Evolutionary conservation across 495 filamentous ascomycete species (phyloP), one percentile per base, ranked within the genome.

Genomic region (Platismatia glauca): DNA sequence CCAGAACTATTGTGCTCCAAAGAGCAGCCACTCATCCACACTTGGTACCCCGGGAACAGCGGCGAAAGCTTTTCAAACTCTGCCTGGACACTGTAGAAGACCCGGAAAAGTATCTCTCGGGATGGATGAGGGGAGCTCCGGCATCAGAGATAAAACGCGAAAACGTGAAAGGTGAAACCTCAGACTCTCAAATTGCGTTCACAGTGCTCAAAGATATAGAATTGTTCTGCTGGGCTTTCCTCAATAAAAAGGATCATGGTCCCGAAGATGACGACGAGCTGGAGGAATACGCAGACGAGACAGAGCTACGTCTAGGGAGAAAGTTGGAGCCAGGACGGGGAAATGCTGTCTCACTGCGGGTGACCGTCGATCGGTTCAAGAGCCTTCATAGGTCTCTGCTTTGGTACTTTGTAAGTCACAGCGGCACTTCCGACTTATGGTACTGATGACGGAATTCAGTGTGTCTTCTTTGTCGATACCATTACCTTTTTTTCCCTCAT

Each of bases 61-160:
- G 80, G 15, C 64, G 71, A 57, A 76, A 69, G 11, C 76, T 90
- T 0, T 87, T 88, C 67, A 64, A 72, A 55, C 73, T 76, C 56
- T 85, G 83, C 72, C 71, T 75, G 29, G 73, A 71, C 13, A 83
- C 81, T 64, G 77, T 86, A 24, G 69, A 79, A 0, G 79, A 87
- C 63, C 71, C 73, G 27, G 78, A 82, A 59, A 71, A 67, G 39
- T 90, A 88, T 67, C 68, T 89, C 43, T 71, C 68, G 39, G 75
- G 75, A 46, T 90, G 87, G 87, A 87, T 88, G 67, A 77, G 84
- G 20, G 80, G 78, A 35, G 83, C 84, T n/a, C 72, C 78, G 39
- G 43, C 71, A n/a, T 69, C 72, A 7, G 80, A 86, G n/a, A 83
- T 90, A 58, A 77, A 78, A 58, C 72, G 79, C 31, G 86, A 87